phyloP scores from a whole-genome alignment of 441 rosid genomes.

The Eruca vesicaria region DNA sequence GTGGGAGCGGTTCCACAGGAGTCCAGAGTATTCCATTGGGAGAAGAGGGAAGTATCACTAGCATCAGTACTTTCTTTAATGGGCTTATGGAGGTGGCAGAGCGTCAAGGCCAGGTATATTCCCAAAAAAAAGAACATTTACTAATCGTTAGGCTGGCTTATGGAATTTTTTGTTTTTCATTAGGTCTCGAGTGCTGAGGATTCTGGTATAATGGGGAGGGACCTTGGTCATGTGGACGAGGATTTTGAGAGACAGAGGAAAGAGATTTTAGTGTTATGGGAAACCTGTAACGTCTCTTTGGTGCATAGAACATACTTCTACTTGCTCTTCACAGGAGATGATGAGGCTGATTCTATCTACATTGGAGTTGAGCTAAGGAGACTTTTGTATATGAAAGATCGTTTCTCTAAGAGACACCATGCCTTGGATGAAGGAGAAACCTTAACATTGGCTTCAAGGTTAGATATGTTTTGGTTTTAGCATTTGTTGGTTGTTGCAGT shows the following conservation, averaged over 20 bases:
- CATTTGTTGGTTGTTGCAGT: not conserved
- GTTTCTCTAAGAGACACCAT: constrained; percentile 46
- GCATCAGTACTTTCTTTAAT: not conserved
- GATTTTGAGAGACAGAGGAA: constrained; percentile 55
- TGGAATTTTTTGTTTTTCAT: not conserved
- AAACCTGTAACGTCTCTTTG: constrained; percentile 64
- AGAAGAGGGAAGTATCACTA: not conserved
- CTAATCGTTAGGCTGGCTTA: no score
- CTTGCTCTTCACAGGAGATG: constrained; percentile 67
- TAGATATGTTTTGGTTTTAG: constrained; percentile 4
- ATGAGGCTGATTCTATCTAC: constrained; percentile 65
- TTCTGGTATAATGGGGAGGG: constrained; percentile 40
- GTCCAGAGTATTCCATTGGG: not conserved
- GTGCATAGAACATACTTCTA: constrained; percentile 83
- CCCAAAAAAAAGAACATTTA: no score
- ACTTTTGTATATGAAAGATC: constrained; percentile 67
- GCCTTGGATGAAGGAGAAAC: constrained; percentile 42
- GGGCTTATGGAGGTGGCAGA: not conserved
- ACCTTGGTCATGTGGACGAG: constrained; percentile 48
- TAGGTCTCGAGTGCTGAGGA: constrained; percentile 24
- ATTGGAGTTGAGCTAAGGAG: constrained; percentile 81
- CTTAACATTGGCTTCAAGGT: constrained; percentile 66
- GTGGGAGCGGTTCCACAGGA: not conserved
- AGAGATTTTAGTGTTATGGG: constrained; percentile 70
- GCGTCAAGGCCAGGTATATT: not conserved